These are phyloP conservation scores for Citrus medica DNA, from an alignment of 345 rosid genomes.

Conservation along the genomic window DNA sequence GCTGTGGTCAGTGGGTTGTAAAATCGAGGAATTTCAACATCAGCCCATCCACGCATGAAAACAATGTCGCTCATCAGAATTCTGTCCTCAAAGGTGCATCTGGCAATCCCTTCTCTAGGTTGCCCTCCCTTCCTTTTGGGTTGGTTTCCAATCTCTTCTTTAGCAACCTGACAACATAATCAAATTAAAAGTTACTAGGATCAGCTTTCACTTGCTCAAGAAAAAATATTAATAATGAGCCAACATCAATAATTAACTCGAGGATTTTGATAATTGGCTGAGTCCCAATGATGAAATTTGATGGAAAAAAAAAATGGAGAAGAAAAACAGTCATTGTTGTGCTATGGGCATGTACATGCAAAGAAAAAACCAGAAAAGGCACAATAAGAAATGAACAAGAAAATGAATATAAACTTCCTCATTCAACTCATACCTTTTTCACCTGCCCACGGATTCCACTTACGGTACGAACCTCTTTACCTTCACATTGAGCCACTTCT, in stretches of 20 bases:
- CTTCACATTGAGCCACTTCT: no score
- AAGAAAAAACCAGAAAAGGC: neutral
- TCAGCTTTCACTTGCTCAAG: neutral
- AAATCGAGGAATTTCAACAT: constrained; percentile 44
- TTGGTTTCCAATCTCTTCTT: constrained; percentile 69
- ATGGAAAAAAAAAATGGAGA: neutral
- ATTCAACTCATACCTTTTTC: constrained; percentile 37
- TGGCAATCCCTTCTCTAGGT: constrained; percentile 67
- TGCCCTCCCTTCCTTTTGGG: constrained; percentile 63
- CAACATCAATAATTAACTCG: neutral
- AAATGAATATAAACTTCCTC: neutral
- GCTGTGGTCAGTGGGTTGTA: constrained; percentile 85
- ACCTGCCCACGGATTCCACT: no score
- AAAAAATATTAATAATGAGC: neutral
- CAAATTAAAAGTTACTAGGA: neutral
- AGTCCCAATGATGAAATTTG: neutral
- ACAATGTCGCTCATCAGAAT: constrained; percentile 70
- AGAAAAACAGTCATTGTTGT: neutral
- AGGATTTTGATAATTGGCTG: neutral
- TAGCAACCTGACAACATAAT: constrained; percentile 57
- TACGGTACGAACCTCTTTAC: no score
- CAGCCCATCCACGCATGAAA: no score
- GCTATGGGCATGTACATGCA: neutral
- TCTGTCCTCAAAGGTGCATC: constrained; percentile 97
- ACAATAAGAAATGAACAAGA: no score